Percentiles rank a stretch among this genome's conserved stretches.
Evolutionary conservation across 148 eudicot genomes (phyloP).

Genomic region (Silene uniflora): DNA sequence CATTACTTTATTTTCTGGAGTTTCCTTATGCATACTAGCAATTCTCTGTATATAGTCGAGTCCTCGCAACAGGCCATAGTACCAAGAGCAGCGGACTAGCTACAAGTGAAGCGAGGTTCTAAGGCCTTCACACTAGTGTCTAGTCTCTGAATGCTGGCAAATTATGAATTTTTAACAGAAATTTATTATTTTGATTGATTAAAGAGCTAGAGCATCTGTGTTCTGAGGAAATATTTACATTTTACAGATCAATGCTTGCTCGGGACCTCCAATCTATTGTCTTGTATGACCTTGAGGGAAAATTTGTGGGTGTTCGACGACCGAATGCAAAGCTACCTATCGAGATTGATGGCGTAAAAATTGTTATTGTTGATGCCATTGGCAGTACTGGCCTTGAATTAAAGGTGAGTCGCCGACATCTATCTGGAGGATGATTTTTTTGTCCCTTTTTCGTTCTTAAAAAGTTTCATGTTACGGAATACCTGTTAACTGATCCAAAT

Average conservation of each 20-base stretch:
- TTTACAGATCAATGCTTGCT: slow-evolving; percentile 87
- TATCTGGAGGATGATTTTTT: not conserved
- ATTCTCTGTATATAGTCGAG: not conserved
- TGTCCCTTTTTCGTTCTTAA: not conserved
- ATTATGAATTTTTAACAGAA: not conserved
- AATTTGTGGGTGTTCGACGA: slow-evolving; percentile 83
- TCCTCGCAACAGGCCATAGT: not conserved
- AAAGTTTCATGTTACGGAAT: not conserved
- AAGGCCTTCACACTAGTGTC: not conserved
- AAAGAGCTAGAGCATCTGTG: not conserved
- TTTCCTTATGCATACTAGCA: not conserved
- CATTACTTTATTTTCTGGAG: not conserved
- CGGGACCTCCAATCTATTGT: slow-evolving; percentile 94
- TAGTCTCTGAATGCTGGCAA: not conserved
- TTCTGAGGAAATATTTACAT: not conserved
- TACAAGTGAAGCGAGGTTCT: too few species aligned
- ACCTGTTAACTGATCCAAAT: slow-evolving; percentile 12
- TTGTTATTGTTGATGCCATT: slow-evolving; percentile 78
- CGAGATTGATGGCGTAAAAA: slow-evolving; percentile 74
- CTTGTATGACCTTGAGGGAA: slow-evolving; percentile 88
- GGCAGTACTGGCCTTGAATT: slow-evolving; percentile 91
- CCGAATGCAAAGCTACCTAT: slow-evolving; percentile 91
- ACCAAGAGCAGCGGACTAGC: not conserved
- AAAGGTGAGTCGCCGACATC: slow-evolving; percentile 42
- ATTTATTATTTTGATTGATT: not conserved